Conservation (phyloP, 225 moss, liverwort and hornwort species). For the Sphagnum tenellum region DNA sequence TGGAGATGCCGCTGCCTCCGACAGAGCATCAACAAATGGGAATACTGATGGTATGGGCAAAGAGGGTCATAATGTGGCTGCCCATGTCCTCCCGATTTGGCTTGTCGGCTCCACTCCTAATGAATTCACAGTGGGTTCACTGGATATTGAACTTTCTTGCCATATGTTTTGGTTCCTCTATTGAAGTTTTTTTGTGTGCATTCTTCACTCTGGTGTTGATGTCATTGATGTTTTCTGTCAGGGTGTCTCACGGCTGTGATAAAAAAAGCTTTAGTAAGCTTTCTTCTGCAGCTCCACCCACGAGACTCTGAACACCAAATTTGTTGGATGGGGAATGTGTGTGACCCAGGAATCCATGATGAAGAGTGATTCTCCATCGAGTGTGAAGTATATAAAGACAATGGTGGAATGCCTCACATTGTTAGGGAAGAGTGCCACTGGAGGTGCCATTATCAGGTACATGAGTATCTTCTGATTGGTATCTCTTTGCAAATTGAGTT, state of each 20-base stretch:
- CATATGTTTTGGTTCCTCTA: not conserved
- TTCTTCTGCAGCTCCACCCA: not conserved
- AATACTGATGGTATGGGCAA: conserved; percentile 53
- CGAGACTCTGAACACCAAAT: conserved; percentile 2
- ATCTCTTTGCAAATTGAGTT: not conserved
- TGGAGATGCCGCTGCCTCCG: conserved; percentile 20
- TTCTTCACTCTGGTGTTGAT: not conserved
- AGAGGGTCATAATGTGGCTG: conserved; percentile 51
- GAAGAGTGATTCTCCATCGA: conserved; percentile 73
- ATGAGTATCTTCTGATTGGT: not conserved
- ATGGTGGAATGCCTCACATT: conserved; percentile 95
- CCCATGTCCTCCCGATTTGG: conserved; percentile 72
- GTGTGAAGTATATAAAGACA: conserved; percentile 91
- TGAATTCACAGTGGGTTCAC: conserved; percentile 98
- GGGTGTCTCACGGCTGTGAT: too few relatives aligned
- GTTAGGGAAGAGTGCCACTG: conserved; percentile 89
- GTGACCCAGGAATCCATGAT: conserved; percentile 70
- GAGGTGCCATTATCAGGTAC: conserved; percentile 86
- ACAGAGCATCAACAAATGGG: conserved; percentile 56
- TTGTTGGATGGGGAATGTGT: conserved; percentile 1
- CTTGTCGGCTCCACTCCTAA: conserved; percentile 92
- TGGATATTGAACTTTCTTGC: conserved; percentile 17
- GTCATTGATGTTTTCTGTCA: too few relatives aligned
- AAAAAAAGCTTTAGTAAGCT: too few relatives aligned
- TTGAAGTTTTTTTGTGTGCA: conserved; percentile 1